Percentiles rank a stretch among this genome's conserved stretches.
phyloP scores from a whole-genome alignment of 305 asterid genomes.

The Solanum hybrid region DNA sequence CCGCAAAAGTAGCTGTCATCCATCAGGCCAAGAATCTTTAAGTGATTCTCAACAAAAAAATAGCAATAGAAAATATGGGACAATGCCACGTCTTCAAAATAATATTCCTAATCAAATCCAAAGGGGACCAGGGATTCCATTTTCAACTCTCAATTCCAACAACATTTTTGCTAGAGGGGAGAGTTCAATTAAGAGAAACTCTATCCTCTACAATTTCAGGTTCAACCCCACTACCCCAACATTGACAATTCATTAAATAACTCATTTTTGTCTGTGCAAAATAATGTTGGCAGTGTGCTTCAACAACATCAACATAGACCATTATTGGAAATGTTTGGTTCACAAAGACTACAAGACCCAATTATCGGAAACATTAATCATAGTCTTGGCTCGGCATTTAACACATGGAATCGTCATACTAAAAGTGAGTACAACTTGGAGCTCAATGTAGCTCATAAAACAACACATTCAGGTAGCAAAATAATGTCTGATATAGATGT shows the following conservation, averaged over 20 bases:
- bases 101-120: not conserved
- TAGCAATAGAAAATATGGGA: not conserved
- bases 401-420: too few species aligned
- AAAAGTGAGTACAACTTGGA: not conserved
- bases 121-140: not conserved
- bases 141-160: not conserved
- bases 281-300: not conserved
- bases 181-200: not conserved
- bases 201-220: not conserved
- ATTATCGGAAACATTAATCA: too few species aligned
- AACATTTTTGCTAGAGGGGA: too few species aligned
- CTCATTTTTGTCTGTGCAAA: not conserved
- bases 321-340: not conserved
- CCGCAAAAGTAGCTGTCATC: not conserved
- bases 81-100: not conserved
- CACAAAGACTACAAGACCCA: not conserved
- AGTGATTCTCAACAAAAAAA: not conserved
- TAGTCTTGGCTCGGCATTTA: not conserved
- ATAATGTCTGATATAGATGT: too few species aligned
- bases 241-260: not conserved
- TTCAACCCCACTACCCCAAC: not conserved
- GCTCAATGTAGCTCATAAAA: not conserved
- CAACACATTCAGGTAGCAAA: not conserved
- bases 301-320: not conserved
- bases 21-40: not conserved